These are phyloP conservation scores for Acanthamoeba lenticulata DNA, from an alignment of 208 protist genomes.

Conservation along the genomic window DNA sequence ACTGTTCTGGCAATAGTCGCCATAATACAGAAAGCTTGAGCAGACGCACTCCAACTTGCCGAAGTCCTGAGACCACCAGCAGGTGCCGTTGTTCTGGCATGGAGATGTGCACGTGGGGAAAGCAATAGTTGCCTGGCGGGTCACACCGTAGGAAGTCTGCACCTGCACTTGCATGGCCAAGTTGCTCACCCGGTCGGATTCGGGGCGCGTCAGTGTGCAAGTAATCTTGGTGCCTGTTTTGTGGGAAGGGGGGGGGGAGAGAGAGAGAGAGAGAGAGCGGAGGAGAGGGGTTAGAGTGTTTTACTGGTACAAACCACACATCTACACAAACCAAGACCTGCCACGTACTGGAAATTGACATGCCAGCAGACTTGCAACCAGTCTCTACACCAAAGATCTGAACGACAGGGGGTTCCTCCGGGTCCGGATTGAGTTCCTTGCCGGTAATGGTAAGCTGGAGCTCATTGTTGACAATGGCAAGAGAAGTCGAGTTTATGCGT, in stretches of 20 bases:
- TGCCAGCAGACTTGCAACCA: neutral
- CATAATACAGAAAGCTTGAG: neutral
- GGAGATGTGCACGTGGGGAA: neutral
- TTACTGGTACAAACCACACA: no score
- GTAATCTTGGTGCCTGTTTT: neutral
- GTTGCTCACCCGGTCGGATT: neutral
- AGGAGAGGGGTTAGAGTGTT: no score
- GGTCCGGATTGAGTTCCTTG: neutral
- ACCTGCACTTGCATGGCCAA: neutral
- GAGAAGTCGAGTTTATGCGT: neutral
- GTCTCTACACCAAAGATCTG: neutral
- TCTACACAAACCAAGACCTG: no score
- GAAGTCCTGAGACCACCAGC: neutral
- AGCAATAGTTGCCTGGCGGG: neutral
- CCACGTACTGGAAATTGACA: neutral
- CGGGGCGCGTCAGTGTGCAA: neutral
- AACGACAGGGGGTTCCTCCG: neutral
- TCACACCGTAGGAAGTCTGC: neutral
- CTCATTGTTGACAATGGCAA: neutral
- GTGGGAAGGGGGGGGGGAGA: no score
- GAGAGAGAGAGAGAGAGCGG: no score
- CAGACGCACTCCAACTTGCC: neutral
- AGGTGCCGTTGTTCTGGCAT: neutral
- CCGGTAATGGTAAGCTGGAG: neutral
- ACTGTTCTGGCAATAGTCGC: no score